phyloP scores from a whole-genome alignment of 2,329 filamentous ascomycete species.

The Xylaria sp. region DNA sequence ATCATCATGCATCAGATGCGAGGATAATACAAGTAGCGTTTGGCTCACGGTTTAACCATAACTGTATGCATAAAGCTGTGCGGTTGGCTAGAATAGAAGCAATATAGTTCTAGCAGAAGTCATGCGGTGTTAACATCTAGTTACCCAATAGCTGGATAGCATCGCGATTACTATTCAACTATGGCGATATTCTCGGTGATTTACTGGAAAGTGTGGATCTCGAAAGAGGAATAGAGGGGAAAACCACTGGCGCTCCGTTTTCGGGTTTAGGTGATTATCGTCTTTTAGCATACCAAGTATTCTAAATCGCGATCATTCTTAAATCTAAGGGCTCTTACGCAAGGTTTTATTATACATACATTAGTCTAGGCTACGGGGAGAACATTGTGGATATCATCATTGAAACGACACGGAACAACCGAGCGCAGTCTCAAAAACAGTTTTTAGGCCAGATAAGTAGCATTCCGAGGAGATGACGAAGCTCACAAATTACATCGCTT shows the following conservation, averaged over 20 bases:
- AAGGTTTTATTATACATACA: background rate
- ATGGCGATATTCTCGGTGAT: too few relatives aligned
- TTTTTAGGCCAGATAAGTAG: background rate
- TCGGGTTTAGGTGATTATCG: constrained; percentile 15
- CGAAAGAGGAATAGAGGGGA: constrained; percentile 5
- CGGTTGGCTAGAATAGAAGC: background rate
- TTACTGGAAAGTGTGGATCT: constrained; percentile 23
- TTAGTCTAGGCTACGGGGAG: too few relatives aligned
- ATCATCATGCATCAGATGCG: background rate
- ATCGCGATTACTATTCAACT: background rate
- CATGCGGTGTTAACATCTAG: too few relatives aligned
- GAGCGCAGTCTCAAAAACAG: background rate
- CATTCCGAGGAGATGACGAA: constrained; percentile 17
- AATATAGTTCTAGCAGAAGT: background rate
- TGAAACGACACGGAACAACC: background rate
- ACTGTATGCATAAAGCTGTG: background rate
- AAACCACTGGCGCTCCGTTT: constrained; percentile 17
- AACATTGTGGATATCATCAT: background rate
- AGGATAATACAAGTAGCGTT: too few relatives aligned
- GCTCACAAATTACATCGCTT: constrained; percentile 34
- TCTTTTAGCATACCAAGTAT: constrained; percentile 10
- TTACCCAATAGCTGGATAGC: too few relatives aligned
- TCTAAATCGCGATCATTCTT: background rate
- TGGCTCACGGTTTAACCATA: background rate
- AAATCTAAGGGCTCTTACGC: background rate